Base-by-base conservation (phyloP, 2,329 filamentous ascomycete species). In the Neobulgaria alba region DNA sequence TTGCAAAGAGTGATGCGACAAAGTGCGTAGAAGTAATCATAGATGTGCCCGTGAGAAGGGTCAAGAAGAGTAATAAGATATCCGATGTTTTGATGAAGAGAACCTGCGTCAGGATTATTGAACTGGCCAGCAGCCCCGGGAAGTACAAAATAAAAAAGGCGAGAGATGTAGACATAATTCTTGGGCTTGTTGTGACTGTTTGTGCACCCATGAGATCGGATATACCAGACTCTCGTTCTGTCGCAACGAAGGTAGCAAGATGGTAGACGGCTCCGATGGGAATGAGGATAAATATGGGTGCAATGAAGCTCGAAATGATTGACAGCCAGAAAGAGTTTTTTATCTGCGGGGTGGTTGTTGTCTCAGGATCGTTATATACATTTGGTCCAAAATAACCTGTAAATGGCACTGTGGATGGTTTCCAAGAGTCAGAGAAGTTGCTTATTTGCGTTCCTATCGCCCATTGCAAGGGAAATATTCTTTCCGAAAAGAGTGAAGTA, bases 1-100 rank as follows among this genome's bases (percentile, higher is more conserved):
- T 79, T 46, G 66, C 69, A 60, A 82, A 82, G 51, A 82, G 73
- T 12, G 72, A 69, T 1, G 70, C 77, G 15, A 75, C 71, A 36
- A 80, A 74, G 20, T 53, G 50, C 4, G 47, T 37, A 5, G 47
- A 51, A 9, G 33, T 32, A 19, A 51, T 48, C 1, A 46, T 43
- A 4, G 53, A 52, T 9, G 37, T 43, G 16, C 49, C 46, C 17
- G 49, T 49, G 10, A 55, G 36, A 3, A 55, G 36, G 1, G 47
- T 53, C 10, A 51, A 38, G 40, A 50, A 52, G 1, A 56, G 33
- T 33, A 56, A 42, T 4, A 56, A 33, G 21, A 52, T 52, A 38
- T 51, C 50, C 3, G 50, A 52, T 12, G 53, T 56, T 29, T 29
- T 44, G 2, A 34, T 44, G 43, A 56, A 54, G 5, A 56, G 38